A percentile compares a stretch with the other conserved stretches of the same genome.
phyloP scores from a whole-genome alignment of 1,284 basidiomycete genomes.

The Ceratobasidium papillatum region DNA sequence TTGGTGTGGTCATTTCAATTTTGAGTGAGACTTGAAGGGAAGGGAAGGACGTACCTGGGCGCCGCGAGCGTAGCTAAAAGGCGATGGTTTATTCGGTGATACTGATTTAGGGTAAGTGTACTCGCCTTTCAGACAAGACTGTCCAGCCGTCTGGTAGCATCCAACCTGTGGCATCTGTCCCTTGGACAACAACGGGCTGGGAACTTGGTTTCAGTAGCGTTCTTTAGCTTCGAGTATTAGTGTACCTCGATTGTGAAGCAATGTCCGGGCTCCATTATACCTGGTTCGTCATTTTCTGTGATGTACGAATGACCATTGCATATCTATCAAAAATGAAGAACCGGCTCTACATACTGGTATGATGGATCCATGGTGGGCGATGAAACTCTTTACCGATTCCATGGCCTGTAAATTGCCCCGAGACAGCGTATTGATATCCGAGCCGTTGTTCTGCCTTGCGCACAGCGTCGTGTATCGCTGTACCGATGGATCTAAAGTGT shows the following conservation, averaged over 20 bases:
- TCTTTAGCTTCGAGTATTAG: slow-evolving; percentile 28
- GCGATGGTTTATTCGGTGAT: slow-evolving; percentile 30
- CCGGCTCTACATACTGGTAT: slow-evolving; percentile 61
- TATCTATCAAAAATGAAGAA: too few species aligned
- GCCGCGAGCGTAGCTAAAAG: slow-evolving; percentile 66
- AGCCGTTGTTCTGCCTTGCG: slow-evolving; percentile 50
- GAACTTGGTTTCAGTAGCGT: neutral
- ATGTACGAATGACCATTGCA: slow-evolving; percentile 14
- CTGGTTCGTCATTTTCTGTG: slow-evolving; percentile 79
- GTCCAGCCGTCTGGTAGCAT: slow-evolving; percentile 92
- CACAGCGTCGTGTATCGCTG: slow-evolving; percentile 70
- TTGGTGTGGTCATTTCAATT: neutral
- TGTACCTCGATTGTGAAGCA: slow-evolving; percentile 89
- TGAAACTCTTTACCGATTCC: slow-evolving; percentile 90
- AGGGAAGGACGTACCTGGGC: slow-evolving; percentile 60
- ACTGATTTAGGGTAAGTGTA: neutral
- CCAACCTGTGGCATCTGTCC: slow-evolving; percentile 69
- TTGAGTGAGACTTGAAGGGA: neutral
- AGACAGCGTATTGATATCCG: slow-evolving; percentile 62
- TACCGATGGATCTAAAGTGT: slow-evolving; percentile 78
- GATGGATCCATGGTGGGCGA: slow-evolving; percentile 83
- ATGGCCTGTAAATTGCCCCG: slow-evolving; percentile 81
- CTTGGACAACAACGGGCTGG: slow-evolving; percentile 81
- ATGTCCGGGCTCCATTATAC: slow-evolving; percentile 80
- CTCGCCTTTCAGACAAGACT: slow-evolving; percentile 70